Conservation (phyloP, 169 alveolate species). For the Cryptosporidium sp. region DNA sequence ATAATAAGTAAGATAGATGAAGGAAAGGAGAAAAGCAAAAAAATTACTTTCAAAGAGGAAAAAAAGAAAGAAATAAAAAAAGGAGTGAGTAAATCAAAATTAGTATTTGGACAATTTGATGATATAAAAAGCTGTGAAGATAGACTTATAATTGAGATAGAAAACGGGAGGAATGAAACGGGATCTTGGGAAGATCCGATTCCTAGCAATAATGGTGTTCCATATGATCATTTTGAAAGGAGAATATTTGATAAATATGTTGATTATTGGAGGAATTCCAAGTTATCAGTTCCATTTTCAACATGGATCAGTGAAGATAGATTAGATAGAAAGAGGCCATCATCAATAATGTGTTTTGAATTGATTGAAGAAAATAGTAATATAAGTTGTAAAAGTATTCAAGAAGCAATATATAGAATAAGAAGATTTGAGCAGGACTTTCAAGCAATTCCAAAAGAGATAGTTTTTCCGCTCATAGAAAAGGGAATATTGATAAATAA, state of each 20-base stretch:
- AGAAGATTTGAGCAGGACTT: constrained; percentile 58
- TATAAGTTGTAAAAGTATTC: constrained; percentile 50
- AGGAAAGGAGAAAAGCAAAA: neutral
- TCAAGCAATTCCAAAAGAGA: constrained; percentile 40
- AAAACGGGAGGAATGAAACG: constrained; percentile 24
- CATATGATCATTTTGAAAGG: constrained; percentile 49
- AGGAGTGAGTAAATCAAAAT: neutral
- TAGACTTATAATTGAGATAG: neutral
- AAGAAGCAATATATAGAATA: constrained; percentile 54
- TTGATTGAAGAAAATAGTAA: neutral
- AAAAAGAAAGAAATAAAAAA: neutral
- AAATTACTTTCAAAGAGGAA: neutral
- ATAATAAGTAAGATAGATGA: neutral
- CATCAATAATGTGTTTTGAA: constrained; percentile 8
- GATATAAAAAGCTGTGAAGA: neutral
- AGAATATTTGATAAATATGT: constrained; percentile 50
- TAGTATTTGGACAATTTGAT: neutral
- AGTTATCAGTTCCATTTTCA: constrained; percentile 45
- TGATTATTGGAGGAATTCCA: constrained; percentile 52
- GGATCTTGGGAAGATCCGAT: constrained; percentile 74
- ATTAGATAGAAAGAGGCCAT: neutral
- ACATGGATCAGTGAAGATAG: constrained; percentile 4
- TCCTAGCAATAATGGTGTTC: constrained; percentile 43
- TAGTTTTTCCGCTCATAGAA: constrained; percentile 9
- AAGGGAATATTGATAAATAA: constrained; percentile 6